Evolutionary conservation across 2,329 filamentous ascomycete species (phyloP), one percentile per base, ranked within the genome.

Genomic region (Phyllosticta citrichinensis): DNA sequence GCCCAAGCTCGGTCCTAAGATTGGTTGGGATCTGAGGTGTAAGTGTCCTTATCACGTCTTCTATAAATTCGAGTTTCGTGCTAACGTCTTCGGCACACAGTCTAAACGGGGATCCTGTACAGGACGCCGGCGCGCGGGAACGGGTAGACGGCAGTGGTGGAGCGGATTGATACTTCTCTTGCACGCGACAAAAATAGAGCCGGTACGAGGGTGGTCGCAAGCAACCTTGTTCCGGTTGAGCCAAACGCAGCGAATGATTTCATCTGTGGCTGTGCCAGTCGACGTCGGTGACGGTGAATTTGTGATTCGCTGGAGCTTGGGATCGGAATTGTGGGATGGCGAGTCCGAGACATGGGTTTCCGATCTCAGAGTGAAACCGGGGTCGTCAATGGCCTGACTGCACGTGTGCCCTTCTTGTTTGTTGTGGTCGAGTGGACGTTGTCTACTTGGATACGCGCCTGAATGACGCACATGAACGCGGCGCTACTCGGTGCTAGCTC

Each of bases 1-100:
- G 71, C 93, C 93, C 19, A 88, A 82, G 67, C 75, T 99, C 64
- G 93, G 94, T 0, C 94, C 94, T 8, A 81, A 88, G 79, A 97
- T 99, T 75, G 91, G 81, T 55, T 87, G 84, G 84, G 83, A 86
- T 71, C 69, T 86, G 75, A 78, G 83, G 64, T 85, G 78, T 71
- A 76, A 76, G 69, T 60, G 50, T 52, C 5, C 52, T 33, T 47
- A 8, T 47, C 40, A 47, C 20, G 17, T 12, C n/a, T n/a, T 47
- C 2, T 47, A n/a, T 47, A 47, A n/a, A 12, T 2, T 47, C 40
- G 14, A 47, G 40, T 47, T 3, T n/a, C 19, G 40, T 47, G 40
- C 40, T 47, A 47, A 47, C 40, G 40, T 47, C 6, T 17, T 47
- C 40, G 40, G 40, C 40, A 8, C 40, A n/a, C n/a, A 47, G 40